These are phyloP conservation scores for Nyctanthes arbortristis DNA, from an alignment of 257 asterid species.

Conservation along the genomic window DNA sequence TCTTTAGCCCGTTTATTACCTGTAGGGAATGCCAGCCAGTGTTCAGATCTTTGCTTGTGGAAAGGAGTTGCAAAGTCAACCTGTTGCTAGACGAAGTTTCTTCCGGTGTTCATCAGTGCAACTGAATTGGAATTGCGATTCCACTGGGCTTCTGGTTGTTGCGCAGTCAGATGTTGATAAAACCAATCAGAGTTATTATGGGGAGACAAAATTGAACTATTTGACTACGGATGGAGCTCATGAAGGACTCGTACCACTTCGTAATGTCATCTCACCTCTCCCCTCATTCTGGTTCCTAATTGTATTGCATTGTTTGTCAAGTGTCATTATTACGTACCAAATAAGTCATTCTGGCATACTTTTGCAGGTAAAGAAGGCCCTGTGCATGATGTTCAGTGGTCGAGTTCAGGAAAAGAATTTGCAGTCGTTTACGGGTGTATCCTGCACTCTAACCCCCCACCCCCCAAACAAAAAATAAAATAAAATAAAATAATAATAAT, in stretches of 20 bases:
- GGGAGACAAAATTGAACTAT: conserved; percentile 89
- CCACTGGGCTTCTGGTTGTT: conserved; percentile 80
- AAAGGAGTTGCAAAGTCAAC: conserved; percentile 75
- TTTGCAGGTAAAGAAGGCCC: conserved; percentile 97
- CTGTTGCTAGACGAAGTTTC: conserved; percentile 87
- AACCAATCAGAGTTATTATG: conserved; percentile 97
- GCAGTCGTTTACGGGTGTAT: conserved; percentile 99
- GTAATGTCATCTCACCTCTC: conserved; percentile 38
- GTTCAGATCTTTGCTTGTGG: conserved; percentile 79
- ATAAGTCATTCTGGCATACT: conserved; percentile 19
- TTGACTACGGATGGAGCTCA: conserved; percentile 92
- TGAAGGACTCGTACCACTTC: conserved; percentile 95
- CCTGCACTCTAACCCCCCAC: conserved; percentile 37
- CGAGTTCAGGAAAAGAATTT: conserved; percentile 82
- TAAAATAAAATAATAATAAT: too few relatives aligned
- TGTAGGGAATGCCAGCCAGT: conserved; percentile 97
- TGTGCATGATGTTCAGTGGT: conserved; percentile 97
- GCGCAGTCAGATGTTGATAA: conserved; percentile 98
- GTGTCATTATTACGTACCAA: conserved; percentile 12
- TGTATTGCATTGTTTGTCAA: conserved; percentile 14
- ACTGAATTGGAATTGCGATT: conserved; percentile 78
- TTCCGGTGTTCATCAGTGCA: conserved; percentile 94
- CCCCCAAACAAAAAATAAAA: too few relatives aligned
- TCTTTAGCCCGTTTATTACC: conserved; percentile 25
- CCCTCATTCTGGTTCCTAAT: not conserved